Percentiles rank a stretch among this genome's conserved stretches.
Conservation (phyloP, 805 yeast species). For the Spathaspora sp. region DNA sequence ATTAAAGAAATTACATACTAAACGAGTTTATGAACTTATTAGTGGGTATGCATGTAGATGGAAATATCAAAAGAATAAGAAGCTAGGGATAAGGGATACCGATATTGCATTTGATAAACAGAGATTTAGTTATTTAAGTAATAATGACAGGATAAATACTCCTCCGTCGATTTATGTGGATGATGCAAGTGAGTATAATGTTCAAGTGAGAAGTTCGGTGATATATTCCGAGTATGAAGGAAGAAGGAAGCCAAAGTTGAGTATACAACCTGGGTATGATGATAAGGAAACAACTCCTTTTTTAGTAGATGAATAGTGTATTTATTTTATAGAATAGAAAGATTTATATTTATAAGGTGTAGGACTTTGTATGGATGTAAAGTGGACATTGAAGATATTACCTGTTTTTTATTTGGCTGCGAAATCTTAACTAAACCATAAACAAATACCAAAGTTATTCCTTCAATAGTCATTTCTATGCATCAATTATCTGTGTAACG, state of each 20-base stretch:
- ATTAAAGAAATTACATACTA: slow-evolving; percentile 41
- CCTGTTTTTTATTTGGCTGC: too few species aligned
- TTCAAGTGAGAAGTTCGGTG: slow-evolving; percentile 1
- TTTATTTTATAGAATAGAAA: background rate
- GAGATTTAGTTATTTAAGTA: slow-evolving; percentile 25
- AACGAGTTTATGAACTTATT: slow-evolving; percentile 43
- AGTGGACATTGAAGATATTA: too few species aligned
- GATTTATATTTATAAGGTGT: too few species aligned
- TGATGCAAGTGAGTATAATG: slow-evolving; percentile 1
- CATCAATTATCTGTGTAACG: too few species aligned
- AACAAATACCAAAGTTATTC: too few species aligned
- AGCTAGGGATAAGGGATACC: slow-evolving; percentile 22
- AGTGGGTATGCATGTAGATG: slow-evolving; percentile 47
- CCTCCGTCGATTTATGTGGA: slow-evolving; percentile 6
- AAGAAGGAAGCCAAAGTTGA: background rate
- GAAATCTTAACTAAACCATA: too few species aligned
- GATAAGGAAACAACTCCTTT: background rate
- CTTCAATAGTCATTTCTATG: too few species aligned
- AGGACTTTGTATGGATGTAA: too few species aligned
- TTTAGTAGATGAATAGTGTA: background rate
- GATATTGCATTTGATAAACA: slow-evolving; percentile 22
- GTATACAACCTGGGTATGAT: background rate
- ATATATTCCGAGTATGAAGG: slow-evolving; percentile 1
- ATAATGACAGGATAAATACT: slow-evolving; percentile 4
- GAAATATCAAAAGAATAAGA: slow-evolving; percentile 34